Conservation (phyloP, 257 asterid genomes). For the Nicotiana noctiflora region DNA sequence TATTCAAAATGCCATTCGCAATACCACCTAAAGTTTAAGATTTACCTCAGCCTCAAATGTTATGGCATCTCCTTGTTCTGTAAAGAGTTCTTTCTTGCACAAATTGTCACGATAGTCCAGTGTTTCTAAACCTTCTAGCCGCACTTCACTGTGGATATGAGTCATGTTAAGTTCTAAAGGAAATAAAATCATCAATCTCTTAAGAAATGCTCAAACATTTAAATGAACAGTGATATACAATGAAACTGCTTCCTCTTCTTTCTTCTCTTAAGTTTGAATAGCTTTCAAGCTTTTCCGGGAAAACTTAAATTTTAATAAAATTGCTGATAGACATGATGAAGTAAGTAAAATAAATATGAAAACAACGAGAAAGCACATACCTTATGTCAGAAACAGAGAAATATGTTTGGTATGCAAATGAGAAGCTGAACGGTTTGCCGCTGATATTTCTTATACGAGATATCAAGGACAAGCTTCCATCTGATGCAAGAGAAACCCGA, state of each 20-base stretch:
- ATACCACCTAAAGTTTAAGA: background rate
- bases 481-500: constrained; percentile 65
- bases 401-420: constrained; percentile 79
- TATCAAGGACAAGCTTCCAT: constrained; percentile 69
- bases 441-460: constrained; percentile 80
- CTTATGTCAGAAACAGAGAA: constrained; percentile 89
- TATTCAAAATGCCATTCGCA: background rate
- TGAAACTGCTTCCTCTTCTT: background rate
- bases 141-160: constrained; percentile 61
- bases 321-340: background rate
- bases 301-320: background rate
- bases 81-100: constrained; percentile 56
- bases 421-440: constrained; percentile 77
- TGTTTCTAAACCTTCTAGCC: constrained; percentile 93
- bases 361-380: constrained; percentile 23
- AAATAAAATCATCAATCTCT: background rate
- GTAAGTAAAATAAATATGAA: background rate
- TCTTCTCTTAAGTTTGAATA: background rate
- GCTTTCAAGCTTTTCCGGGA: constrained; percentile 3
- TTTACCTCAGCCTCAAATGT: constrained; percentile 92
- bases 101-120: constrained; percentile 90
- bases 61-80: constrained; percentile 92
- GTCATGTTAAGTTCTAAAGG: background rate
- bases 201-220: background rate
- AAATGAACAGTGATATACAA: background rate